These are phyloP conservation scores for Echria macrotheca DNA, from an alignment of 495 filamentous ascomycete genomes.

Conservation along the genomic window DNA sequence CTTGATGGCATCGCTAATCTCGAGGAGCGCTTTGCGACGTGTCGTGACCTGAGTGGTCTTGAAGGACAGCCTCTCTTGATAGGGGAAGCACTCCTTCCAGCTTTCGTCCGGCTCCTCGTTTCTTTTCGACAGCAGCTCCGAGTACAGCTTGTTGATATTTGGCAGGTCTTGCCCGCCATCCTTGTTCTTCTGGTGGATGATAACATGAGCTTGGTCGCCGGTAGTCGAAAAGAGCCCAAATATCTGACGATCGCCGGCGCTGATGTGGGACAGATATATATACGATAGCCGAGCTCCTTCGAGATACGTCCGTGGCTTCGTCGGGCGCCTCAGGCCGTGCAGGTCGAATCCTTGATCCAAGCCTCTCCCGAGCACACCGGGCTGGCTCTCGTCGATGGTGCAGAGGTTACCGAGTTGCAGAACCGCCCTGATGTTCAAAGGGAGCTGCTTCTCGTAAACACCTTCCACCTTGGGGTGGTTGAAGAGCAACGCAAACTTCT, in stretches of 20 bases:
- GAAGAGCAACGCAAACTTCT: conserved; percentile 76
- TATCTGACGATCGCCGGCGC: conserved; percentile 82
- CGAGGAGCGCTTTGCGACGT: conserved; percentile 78
- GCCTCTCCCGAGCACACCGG: conserved; percentile 86
- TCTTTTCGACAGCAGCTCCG: conserved; percentile 62
- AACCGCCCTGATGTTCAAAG: conserved; percentile 75
- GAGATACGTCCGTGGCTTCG: conserved; percentile 67
- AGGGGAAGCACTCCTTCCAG: conserved; percentile 75
- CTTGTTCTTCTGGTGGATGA: conserved; percentile 73
- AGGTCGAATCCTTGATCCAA: conserved; percentile 93
- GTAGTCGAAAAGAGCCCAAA: conserved; percentile 89
- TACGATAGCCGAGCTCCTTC: conserved; percentile 64
- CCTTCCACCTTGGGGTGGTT: conserved; percentile 94
- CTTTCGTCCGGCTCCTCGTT: conserved; percentile 60
- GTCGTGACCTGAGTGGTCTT: conserved; percentile 82
- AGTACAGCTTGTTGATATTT: conserved; percentile 85
- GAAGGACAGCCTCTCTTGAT: conserved; percentile 84
- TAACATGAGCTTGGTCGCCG: conserved; percentile 72
- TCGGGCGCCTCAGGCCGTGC: conserved; percentile 60
- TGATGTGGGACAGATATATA: conserved; percentile 87
- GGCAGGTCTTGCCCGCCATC: conserved; percentile 75
- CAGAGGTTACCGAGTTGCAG: conserved; percentile 88
- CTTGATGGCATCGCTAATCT: conserved; percentile 77
- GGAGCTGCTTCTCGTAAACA: conserved; percentile 90
- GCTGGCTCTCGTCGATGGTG: conserved; percentile 87